Evolutionary conservation across 2,329 filamentous ascomycete genomes (phyloP).

Genomic region (Sporothrix variecibatus): DNA sequence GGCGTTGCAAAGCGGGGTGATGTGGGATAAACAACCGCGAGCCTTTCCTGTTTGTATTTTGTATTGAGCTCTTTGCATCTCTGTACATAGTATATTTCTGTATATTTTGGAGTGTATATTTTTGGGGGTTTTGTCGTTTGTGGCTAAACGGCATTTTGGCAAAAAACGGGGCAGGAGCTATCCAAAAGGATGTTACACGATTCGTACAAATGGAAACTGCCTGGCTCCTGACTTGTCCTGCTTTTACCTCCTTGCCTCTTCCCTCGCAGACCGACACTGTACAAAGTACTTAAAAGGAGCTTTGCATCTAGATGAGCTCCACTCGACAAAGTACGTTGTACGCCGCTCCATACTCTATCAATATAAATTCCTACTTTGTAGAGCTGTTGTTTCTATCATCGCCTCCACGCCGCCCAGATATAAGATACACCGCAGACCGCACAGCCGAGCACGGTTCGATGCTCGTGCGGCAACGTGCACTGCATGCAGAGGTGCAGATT

Average conservation of each 20-base stretch:
- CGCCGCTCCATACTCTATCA: neutral
- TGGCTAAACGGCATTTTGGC: conserved; percentile 26
- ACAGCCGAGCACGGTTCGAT: neutral
- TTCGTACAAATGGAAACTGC: neutral
- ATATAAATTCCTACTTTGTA: neutral
- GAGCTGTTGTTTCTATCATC: neutral
- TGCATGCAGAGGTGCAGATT: conserved; percentile 18
- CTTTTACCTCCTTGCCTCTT: neutral
- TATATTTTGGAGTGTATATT: neutral
- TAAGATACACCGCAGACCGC: neutral
- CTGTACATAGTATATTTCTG: neutral
- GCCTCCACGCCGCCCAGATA: neutral
- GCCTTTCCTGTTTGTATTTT: neutral
- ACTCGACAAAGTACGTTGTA: neutral
- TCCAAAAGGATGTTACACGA: neutral
- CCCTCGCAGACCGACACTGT: neutral
- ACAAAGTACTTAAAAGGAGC: neutral
- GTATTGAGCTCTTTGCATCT: neutral
- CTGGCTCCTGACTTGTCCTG: neutral
- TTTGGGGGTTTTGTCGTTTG: too few species aligned
- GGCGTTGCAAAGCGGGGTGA: neutral
- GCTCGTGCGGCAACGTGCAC: conserved; percentile 15
- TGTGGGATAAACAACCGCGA: conserved; percentile 8
- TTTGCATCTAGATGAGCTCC: neutral
- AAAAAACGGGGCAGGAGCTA: conserved; percentile 23